phyloP scores from a whole-genome alignment of 176 grass and related monocot genomes.

The Hordeum marinum region DNA sequence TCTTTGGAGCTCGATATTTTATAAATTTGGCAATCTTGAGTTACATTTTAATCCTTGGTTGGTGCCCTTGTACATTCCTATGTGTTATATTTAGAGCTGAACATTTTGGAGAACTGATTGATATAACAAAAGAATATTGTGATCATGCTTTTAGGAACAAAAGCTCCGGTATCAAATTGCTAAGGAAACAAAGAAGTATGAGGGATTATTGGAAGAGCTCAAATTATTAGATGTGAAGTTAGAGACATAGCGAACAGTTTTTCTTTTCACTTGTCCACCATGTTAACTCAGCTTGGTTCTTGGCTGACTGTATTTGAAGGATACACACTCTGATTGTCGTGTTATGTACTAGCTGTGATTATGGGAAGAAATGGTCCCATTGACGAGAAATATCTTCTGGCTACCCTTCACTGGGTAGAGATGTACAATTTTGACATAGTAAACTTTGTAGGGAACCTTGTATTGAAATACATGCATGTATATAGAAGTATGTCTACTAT shows the following conservation, averaged over 20 bases:
- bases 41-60: background rate
- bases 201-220: slow-evolving; percentile 58
- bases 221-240: slow-evolving; percentile 58
- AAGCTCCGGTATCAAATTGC: slow-evolving; percentile 63
- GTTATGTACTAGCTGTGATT: background rate
- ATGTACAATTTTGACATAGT: slow-evolving; percentile 32
- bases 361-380: slow-evolving; percentile 14
- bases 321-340: background rate
- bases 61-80: background rate
- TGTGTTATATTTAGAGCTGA: too few relatives aligned
- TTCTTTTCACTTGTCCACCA: background rate
- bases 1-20: too few relatives aligned
- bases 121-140: slow-evolving; percentile 14
- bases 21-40: background rate
- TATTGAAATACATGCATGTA: background rate
- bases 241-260: slow-evolving; percentile 30
- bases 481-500: slow-evolving; percentile 11
- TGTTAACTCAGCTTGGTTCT: background rate
- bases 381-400: background rate
- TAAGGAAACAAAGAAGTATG: slow-evolving; percentile 51
- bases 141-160: slow-evolving; percentile 59
- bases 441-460: background rate
- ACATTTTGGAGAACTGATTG: slow-evolving; percentile 4
- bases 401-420: background rate
- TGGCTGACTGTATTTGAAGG: background rate